Conservation (phyloP, 345 rosid species). For the Viola odorata region DNA sequence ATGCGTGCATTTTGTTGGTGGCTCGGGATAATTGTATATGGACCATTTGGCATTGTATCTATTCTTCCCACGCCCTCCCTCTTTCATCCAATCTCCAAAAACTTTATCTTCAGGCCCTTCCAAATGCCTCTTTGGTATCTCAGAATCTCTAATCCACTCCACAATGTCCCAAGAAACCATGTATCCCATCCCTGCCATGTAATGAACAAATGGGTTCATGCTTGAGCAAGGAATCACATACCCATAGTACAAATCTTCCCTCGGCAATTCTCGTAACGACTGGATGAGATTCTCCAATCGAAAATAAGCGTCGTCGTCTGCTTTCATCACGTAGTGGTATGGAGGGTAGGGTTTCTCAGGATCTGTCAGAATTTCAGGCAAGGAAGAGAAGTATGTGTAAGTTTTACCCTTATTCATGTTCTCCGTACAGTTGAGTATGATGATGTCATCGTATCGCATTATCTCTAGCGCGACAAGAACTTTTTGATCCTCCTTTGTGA, state of each 20-base stretch:
- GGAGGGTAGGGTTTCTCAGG: constrained; percentile 45
- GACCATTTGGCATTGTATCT: constrained; percentile 82
- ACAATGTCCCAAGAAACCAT: constrained; percentile 80
- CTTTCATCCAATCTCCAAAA: constrained; percentile 69
- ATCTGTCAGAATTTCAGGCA: constrained; percentile 49
- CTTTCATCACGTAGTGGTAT: constrained; percentile 83
- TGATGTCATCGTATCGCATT: constrained; percentile 74
- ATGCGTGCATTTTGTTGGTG: constrained; percentile 55
- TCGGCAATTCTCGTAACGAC: constrained; percentile 59
- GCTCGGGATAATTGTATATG: constrained; percentile 70
- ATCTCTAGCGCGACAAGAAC: constrained; percentile 81
- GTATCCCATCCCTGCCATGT: constrained; percentile 95
- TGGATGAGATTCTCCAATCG: constrained; percentile 46
- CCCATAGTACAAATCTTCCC: constrained; percentile 78
- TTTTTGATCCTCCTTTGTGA: constrained; percentile 81
- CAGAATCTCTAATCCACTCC: constrained; percentile 73
- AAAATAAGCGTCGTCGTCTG: constrained; percentile 67
- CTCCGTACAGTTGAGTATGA: constrained; percentile 69
- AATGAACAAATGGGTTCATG: constrained; percentile 82
- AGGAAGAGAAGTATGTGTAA: constrained; percentile 69
- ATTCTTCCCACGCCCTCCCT: constrained; percentile 56
- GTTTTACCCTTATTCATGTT: constrained; percentile 93
- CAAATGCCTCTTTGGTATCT: constrained; percentile 54
- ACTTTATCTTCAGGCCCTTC: constrained; percentile 77
- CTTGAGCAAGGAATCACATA: constrained; percentile 78